Base-by-base conservation (phyloP, 2,329 filamentous ascomycete genomes). In the Fonsecaea erecta region DNA sequence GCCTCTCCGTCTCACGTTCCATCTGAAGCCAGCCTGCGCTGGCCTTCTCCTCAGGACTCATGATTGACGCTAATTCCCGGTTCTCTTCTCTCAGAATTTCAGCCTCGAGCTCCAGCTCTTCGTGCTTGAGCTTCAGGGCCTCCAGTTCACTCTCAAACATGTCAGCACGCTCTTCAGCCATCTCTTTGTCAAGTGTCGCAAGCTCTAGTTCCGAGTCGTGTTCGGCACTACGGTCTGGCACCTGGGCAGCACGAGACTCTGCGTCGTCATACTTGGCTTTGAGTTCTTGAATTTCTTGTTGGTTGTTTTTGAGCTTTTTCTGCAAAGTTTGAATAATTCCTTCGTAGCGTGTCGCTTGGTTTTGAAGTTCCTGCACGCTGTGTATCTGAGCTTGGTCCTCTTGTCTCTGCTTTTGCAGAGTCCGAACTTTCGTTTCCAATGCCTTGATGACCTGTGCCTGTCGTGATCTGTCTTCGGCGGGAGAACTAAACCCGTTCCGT, bases 151-250 rank as follows among this genome's bases (percentile, higher is more conserved):
- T 84, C 75, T 93, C 95, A 57, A 90, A 82, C 18, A 90, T 87
- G 71, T 98, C 95, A 0, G 91, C 90, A 51, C 88, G 92, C 77
- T 97, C 94, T 77, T 99, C 93, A 0, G 95, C 95, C 91, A 98
- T 96, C 77, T 99, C 94, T 52, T 92, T 88, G 75, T 99, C 95
- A 28, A 99, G 81, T 0, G 91, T 90, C 6, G 93, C 92, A 77
- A 95, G 86, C 78, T 99, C 95, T 73, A 97, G 80, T 6, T 90
- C 86, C 2, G 89, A 86, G 32, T 98, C 95, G 76, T 96, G 89
- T 70, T 97, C 93, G 7, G 91, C 90, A 74, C 95, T 90, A 60
- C 90, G 82, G 5, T 67, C 63, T 16, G 67, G 62, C 1, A 95
- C 81, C 24, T 87, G 82, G 63, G 90, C 87, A 21, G 93, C 83